Conservation (phyloP, 805 yeast species). For the Yarrowia porcina region DNA sequence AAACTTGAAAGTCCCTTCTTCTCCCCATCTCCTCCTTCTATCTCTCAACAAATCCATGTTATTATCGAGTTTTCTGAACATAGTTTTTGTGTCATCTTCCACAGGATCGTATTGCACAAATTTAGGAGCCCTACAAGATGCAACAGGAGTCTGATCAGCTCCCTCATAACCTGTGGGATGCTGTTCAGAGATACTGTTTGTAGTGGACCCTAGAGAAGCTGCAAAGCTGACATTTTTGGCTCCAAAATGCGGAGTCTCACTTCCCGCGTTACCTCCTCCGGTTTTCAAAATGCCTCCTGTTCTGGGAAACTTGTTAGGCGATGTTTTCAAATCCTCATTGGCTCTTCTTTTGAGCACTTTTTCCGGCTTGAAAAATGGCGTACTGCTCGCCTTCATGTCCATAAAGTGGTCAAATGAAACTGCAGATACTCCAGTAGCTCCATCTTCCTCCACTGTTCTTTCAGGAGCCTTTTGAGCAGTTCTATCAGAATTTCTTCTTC, state of each 20-base stretch:
- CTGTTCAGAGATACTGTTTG: constrained; percentile 2
- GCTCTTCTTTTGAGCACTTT: neutral
- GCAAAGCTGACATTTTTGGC: constrained; percentile 11
- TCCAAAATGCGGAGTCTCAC: neutral
- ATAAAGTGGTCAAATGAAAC: neutral
- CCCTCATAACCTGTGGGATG: neutral
- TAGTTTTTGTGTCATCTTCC: neutral
- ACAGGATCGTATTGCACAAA: constrained; percentile 13
- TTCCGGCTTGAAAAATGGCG: constrained; percentile 10
- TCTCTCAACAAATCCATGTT: neutral
- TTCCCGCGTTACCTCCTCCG: neutral
- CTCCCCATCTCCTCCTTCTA: neutral
- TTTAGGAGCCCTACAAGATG: neutral
- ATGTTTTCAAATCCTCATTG: neutral
- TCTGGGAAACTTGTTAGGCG: neutral
- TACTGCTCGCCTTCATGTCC: constrained; percentile 3
- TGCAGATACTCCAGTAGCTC: too few relatives aligned
- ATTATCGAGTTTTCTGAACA: neutral
- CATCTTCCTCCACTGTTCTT: too few relatives aligned
- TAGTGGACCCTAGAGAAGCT: constrained; percentile 15
- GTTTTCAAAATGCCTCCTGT: neutral
- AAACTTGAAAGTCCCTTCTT: neutral
- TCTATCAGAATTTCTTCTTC: too few relatives aligned
- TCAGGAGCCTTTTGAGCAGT: too few relatives aligned
- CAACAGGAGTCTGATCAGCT: constrained; percentile 9